These are phyloP conservation scores for Asterella californica DNA, from an alignment of 225 moss, liverwort and hornwort genomes.

Conservation along the genomic window DNA sequence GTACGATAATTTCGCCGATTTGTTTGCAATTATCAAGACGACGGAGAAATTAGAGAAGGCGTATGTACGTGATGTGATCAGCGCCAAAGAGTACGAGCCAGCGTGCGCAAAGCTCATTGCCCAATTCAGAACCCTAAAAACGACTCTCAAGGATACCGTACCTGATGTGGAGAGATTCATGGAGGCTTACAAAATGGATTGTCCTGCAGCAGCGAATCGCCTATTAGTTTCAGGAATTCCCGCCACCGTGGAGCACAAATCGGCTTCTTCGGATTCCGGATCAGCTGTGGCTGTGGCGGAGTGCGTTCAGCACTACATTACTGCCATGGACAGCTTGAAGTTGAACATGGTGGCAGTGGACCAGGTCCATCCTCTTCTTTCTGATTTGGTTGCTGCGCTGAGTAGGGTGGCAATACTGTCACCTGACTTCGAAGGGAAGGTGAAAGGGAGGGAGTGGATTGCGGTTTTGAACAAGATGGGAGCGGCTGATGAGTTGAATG, in stretches of 20 bases:
- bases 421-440: constrained; percentile 91
- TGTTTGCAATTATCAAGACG: constrained; percentile 96
- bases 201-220: constrained; percentile 85
- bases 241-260: constrained; percentile 88
- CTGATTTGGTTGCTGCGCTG: constrained; percentile 77
- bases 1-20: constrained; percentile 91
- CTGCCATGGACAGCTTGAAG: constrained; percentile 94
- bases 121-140: constrained; percentile 93
- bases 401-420: constrained; percentile 83
- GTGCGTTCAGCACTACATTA: constrained; percentile 97
- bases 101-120: constrained; percentile 95
- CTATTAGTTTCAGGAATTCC: constrained; percentile 90
- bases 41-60: constrained; percentile 99
- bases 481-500: constrained; percentile 89
- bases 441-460: constrained; percentile 96
- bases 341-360: constrained; percentile 97
- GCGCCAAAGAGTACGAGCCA: constrained; percentile 95
- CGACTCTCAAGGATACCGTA: constrained; percentile 77
- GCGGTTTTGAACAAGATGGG: constrained; percentile 84
- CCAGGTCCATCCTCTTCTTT: constrained; percentile 97
- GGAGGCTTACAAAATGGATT: constrained; percentile 91
- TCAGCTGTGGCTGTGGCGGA: constrained; percentile 96
- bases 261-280: constrained; percentile 87
- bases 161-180: constrained; percentile 94
- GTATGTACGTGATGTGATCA: constrained; percentile 93